A percentile compares a stretch with the other conserved stretches of the same genome.
phyloP scores from a whole-genome alignment of 768 basidiomycete species.

The Ephemerocybe angulata region DNA sequence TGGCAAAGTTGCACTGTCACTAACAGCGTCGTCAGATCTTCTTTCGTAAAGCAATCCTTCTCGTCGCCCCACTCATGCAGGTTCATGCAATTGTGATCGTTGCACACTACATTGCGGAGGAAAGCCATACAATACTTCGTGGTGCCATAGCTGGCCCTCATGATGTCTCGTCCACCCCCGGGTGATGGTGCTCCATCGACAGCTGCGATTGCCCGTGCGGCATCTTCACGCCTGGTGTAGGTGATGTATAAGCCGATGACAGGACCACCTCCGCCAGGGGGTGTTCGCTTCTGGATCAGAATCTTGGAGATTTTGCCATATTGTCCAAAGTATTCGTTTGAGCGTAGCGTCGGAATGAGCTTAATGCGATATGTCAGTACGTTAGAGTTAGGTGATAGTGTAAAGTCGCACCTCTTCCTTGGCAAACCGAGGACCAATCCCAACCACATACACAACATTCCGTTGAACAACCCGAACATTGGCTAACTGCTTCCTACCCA shows the following conservation, averaged over 20 bases:
- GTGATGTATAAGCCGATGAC: constrained; percentile 96
- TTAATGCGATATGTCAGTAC: constrained; percentile 23
- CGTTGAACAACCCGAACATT: constrained; percentile 97
- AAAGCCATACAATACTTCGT: constrained; percentile 98
- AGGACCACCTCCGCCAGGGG: constrained; percentile 66
- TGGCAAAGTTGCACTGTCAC: constrained; percentile 15
- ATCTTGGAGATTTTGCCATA: constrained; percentile 98
- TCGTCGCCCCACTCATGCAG: constrained; percentile 99
- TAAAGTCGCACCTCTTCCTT: constrained; percentile 92
- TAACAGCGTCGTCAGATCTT: constrained; percentile 89
- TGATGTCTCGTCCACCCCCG: constrained; percentile 81
- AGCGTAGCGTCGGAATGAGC: constrained; percentile 90
- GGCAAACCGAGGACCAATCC: constrained; percentile 89
- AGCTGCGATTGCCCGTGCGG: constrained; percentile 85
- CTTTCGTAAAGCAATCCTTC: constrained; percentile 95
- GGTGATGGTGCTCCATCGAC: constrained; percentile 91
- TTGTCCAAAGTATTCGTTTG: constrained; percentile 95
- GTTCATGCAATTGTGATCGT: constrained; percentile 88
- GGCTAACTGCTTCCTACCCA: constrained; percentile 80
- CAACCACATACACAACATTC: constrained; percentile 93
- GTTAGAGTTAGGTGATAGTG: constrained; percentile 5
- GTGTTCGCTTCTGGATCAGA: constrained; percentile 83
- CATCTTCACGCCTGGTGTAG: constrained; percentile 91
- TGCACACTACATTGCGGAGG: constrained; percentile 78
- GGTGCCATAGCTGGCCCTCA: constrained; percentile 94